phyloP scores from a whole-genome alignment of 495 filamentous ascomycete genomes.

The Podospora pseudoanserina region DNA sequence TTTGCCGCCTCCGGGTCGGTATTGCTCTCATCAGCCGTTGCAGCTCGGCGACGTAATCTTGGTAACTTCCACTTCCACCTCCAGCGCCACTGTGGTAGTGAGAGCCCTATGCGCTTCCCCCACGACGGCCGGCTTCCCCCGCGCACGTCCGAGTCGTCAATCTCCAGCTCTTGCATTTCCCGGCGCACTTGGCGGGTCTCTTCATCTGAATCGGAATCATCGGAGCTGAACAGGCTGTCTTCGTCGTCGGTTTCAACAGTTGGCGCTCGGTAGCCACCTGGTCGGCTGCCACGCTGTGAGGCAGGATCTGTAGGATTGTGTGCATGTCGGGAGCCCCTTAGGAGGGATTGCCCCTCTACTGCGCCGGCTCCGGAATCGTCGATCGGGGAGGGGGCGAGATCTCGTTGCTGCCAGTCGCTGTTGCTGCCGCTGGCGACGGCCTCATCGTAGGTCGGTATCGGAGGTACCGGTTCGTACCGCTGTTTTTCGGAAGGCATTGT shows the following conservation, averaged over 20 bases:
- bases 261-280: slow-evolving; percentile 63
- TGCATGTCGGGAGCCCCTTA: slow-evolving; percentile 38
- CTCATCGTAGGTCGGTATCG: slow-evolving; percentile 95
- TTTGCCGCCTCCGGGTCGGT: background rate
- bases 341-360: slow-evolving; percentile 57
- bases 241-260: slow-evolving; percentile 65
- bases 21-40: slow-evolving; percentile 9
- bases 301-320: slow-evolving; percentile 26
- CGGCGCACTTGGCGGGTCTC: slow-evolving; percentile 61
- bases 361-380: slow-evolving; percentile 29
- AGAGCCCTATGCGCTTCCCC: slow-evolving; percentile 50
- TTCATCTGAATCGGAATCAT: slow-evolving; percentile 41
- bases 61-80: slow-evolving; percentile 48
- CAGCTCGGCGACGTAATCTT: slow-evolving; percentile 38
- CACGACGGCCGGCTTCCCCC: slow-evolving; percentile 40
- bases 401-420: slow-evolving; percentile 18
- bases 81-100: slow-evolving; percentile 47
- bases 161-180: slow-evolving; percentile 87
- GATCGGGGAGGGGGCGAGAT: slow-evolving; percentile 33
- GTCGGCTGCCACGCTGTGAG: slow-evolving; percentile 36
- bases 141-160: slow-evolving; percentile 63
- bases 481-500: slow-evolving; percentile 46
- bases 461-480: slow-evolving; percentile 60
- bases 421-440: slow-evolving; percentile 52
- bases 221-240: slow-evolving; percentile 35